These are phyloP conservation scores for Lepidium africanum DNA, from an alignment of 345 rosid genomes.

Conservation along the genomic window DNA sequence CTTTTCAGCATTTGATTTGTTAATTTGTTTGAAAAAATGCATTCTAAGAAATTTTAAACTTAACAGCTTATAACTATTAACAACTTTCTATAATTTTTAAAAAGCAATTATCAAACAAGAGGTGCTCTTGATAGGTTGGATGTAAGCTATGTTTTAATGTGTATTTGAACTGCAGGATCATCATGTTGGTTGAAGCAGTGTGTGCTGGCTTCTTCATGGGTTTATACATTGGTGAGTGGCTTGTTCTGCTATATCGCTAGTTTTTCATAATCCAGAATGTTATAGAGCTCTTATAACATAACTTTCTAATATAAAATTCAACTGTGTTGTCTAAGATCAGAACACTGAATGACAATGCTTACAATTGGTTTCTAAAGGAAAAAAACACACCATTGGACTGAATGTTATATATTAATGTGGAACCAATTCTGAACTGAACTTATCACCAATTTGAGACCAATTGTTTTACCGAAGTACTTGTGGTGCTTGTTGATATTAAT, in stretches of 20 bases:
- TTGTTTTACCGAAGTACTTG: background rate
- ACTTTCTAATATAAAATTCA: background rate
- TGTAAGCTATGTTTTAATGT: background rate
- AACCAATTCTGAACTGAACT: background rate
- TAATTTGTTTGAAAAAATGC: background rate
- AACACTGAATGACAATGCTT: background rate
- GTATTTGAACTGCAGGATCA: conserved; percentile 54
- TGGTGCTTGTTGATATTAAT: background rate
- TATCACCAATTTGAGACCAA: background rate
- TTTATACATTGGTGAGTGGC: conserved; percentile 70
- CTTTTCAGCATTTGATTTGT: background rate
- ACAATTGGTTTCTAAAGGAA: background rate
- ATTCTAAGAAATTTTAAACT: background rate
- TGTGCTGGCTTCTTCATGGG: conserved; percentile 73
- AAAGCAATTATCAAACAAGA: background rate
- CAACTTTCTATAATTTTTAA: background rate
- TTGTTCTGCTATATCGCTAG: background rate
- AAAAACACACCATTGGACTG: background rate
- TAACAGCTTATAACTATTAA: background rate
- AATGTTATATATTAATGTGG: background rate
- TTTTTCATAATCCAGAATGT: background rate
- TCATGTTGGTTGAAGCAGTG: conserved; percentile 74
- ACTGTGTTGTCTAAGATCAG: background rate
- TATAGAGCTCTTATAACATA: background rate
- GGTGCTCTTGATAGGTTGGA: background rate